Conservation (phyloP, 768 basidiomycete genomes). For the Paxillus ammoniavirescens region DNA sequence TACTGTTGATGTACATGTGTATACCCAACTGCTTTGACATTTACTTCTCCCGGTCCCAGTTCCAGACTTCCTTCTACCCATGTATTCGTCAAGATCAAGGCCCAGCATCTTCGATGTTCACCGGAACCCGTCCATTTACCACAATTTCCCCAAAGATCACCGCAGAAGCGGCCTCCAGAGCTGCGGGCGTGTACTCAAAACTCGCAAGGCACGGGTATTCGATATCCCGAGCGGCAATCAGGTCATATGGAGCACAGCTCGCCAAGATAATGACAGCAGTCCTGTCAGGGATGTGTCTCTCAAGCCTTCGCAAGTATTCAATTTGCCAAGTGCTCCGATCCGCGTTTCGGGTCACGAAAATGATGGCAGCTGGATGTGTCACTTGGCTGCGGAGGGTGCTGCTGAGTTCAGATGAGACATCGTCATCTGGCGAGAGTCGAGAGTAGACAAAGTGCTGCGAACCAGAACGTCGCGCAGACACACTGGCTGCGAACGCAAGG, state of each 20-base stretch:
- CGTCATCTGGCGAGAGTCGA: conserved; percentile 6
- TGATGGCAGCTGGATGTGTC: conserved; percentile 13
- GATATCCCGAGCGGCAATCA: conserved; percentile 30
- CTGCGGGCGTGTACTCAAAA: conserved; percentile 58
- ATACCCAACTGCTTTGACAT: background rate
- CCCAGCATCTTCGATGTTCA: background rate
- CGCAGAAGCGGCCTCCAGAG: conserved; percentile 42
- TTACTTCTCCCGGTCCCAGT: background rate
- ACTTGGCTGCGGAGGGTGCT: conserved; percentile 2
- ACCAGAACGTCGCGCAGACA: conserved; percentile 31
- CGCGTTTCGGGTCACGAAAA: conserved; percentile 62
- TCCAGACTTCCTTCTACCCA: too few species aligned
- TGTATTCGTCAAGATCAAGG: too few species aligned
- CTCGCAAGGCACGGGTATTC: conserved; percentile 44
- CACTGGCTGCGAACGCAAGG: conserved; percentile 42
- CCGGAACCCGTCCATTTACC: conserved; percentile 13
- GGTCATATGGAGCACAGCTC: conserved; percentile 68
- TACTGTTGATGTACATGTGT: background rate
- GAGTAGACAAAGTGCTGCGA: conserved; percentile 50
- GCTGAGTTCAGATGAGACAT: conserved; percentile 1
- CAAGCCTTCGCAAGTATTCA: conserved; percentile 35
- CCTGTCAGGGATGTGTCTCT: conserved; percentile 8
- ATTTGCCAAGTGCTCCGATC: conserved; percentile 53
- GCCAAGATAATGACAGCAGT: conserved; percentile 49
- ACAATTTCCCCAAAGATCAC: conserved; percentile 42